Conservation (phyloP, 1,284 basidiomycete genomes). For the Microstroma glucosiphilum region DNA sequence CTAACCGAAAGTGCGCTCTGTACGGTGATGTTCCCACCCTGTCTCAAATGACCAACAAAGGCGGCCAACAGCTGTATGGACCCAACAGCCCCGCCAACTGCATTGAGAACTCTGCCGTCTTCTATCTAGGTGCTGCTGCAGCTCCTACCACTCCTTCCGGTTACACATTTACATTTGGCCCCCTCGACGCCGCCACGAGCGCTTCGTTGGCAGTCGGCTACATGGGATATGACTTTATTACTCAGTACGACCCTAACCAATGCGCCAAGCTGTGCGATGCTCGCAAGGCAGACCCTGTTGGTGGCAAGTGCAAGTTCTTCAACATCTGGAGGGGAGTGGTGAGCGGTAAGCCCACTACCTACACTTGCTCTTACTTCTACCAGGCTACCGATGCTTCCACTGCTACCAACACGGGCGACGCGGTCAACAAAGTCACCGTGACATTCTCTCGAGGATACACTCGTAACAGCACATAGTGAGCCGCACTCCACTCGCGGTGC, state of each 20-base stretch:
- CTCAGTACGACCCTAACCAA: neutral
- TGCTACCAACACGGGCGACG: neutral
- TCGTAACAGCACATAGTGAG: no score
- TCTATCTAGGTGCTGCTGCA: neutral
- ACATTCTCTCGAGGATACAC: slow-evolving; percentile 2
- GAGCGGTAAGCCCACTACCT: neutral
- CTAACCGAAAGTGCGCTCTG: neutral
- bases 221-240: neutral
- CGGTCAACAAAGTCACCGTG: neutral
- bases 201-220: neutral
- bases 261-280: neutral
- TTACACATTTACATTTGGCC: neutral
- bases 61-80: neutral
- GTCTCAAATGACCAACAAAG: neutral
- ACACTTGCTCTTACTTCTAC: slow-evolving; percentile 4
- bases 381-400: neutral
- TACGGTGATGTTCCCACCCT: slow-evolving; percentile 1
- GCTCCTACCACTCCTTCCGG: neutral
- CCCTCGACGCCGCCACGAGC: neutral
- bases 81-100: neutral
- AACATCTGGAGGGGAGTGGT: slow-evolving; percentile 3
- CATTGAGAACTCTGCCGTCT: neutral
- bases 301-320: slow-evolving; percentile 2
- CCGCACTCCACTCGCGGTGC: no score
- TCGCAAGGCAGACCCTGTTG: no score